These are phyloP conservation scores for Debaryomycetaceae sp. DNA, from an alignment of 1,139 yeast genomes.

Conservation along the genomic window DNA sequence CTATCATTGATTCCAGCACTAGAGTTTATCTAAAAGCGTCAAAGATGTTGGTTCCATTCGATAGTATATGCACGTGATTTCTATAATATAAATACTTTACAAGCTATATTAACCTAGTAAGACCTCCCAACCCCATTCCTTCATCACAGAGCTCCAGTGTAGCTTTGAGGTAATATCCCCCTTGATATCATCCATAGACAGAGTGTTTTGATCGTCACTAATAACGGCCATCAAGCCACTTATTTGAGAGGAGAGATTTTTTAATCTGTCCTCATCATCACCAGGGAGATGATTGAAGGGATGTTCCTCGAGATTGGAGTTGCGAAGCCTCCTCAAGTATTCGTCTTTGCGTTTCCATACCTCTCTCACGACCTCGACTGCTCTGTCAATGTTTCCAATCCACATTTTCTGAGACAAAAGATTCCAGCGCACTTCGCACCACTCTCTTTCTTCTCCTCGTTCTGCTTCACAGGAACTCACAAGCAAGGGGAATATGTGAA, in stretches of 20 bases:
- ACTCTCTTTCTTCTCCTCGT: conserved; percentile 55
- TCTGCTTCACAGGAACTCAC: conserved; percentile 64
- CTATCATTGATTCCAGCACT: neutral
- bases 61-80: neutral
- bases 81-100: neutral
- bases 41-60: neutral
- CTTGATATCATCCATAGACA: conserved; percentile 28
- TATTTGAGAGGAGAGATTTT: conserved; percentile 33
- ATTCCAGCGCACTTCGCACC: conserved; percentile 62
- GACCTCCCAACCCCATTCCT: conserved; percentile 76
- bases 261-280: conserved; percentile 18
- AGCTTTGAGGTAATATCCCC: conserved; percentile 48
- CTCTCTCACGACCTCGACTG: conserved; percentile 66
- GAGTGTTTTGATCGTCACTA: conserved; percentile 23
- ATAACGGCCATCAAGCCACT: conserved; percentile 44
- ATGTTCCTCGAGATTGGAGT: neutral
- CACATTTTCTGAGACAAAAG: conserved; percentile 52
- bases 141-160: conserved; percentile 71
- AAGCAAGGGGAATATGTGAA: conserved; percentile 62
- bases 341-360: conserved; percentile 64
- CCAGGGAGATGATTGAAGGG: conserved; percentile 7
- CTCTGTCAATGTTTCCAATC: conserved; percentile 64
- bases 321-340: conserved; percentile 16
- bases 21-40: neutral
- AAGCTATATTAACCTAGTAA: conserved; percentile 34